phyloP scores from a whole-genome alignment of 108 stramenopile species.

The Discostella stelligeroides region DNA sequence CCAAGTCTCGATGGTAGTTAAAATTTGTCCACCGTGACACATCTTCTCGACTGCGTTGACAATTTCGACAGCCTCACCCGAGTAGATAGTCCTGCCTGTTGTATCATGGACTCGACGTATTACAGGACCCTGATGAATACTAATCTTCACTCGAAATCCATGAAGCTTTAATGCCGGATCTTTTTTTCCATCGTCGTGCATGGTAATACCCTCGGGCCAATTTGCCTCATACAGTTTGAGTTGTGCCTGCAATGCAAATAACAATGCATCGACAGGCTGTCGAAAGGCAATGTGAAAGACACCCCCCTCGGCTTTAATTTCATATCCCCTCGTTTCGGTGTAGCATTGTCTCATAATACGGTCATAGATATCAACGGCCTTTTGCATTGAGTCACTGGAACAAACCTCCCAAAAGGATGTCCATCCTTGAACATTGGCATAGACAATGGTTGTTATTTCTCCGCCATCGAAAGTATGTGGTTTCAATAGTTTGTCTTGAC shows the following conservation, averaged over 20 bases:
- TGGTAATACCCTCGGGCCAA: slow-evolving; percentile 41
- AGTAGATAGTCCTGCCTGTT: slow-evolving; percentile 35
- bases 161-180: slow-evolving; percentile 30
- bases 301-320: slow-evolving; percentile 45
- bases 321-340: slow-evolving; percentile 36
- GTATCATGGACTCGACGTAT: slow-evolving; percentile 20
- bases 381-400: slow-evolving; percentile 34
- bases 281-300: slow-evolving; percentile 45
- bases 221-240: slow-evolving; percentile 31
- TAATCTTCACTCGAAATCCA: slow-evolving; percentile 35
- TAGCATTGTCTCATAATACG: slow-evolving; percentile 36
- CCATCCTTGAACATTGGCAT: slow-evolving; percentile 47
- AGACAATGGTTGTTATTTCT: slow-evolving; percentile 9
- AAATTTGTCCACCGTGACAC: slow-evolving; percentile 50
- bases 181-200: slow-evolving; percentile 32
- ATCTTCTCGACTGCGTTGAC: slow-evolving; percentile 39
- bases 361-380: slow-evolving; percentile 43
- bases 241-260: slow-evolving; percentile 41
- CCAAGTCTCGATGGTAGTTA: slow-evolving; percentile 45
- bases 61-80: slow-evolving; percentile 39
- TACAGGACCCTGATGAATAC: slow-evolving; percentile 27
- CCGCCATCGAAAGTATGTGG: no score
- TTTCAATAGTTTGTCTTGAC: slow-evolving; percentile 1
- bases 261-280: slow-evolving; percentile 40
- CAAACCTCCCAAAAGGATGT: slow-evolving; percentile 51